Evolutionary conservation across 2,329 filamentous ascomycete species (phyloP), one percentile per base, ranked within the genome.

Genomic region (Parastagonospora avenae): DNA sequence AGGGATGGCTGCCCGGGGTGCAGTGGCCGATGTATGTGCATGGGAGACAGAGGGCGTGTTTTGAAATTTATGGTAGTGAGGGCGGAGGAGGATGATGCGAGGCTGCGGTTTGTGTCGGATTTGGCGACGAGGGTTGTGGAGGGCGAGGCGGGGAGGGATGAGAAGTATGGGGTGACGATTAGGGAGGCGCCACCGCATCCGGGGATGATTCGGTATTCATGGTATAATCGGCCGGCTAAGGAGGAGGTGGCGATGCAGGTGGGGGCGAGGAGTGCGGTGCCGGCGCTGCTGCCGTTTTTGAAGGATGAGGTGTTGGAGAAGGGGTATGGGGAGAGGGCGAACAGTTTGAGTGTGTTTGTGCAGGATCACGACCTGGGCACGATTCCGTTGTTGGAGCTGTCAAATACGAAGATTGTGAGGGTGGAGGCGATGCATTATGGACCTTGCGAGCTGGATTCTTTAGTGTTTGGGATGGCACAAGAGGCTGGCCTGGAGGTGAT

Each of bases 31-130:
- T 45, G n/a, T 54, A 60, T 31, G 50, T 46, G 10, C 42, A 44
- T 19, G 31, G 8, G 4, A 64, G 61, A 30, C 42, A 32, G n/a
- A 43, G 62, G 1, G 60, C 57, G 0, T 56, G 39, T 29, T 57
- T 64, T 28, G 55, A 57, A 57, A 5, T 63, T 67, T 27, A 2
- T 55, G 12, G 31, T 66, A 5, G 8, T 38, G 46, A 30, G 52
- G 10, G n/a, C 30, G 30, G n/a, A n/a, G 30, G 10, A 32, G 30
- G 9, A n/a, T 28, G 37, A 16, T 5, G 27, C 11, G 19, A 39
- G 11, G 19, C 8, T 10, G 37, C 15, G 27, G 7, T 39, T 39
- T 19, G 19, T 39, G 15, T 12, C 24, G 15, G 27, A 11, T n/a
- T 4, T 39, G 6, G 27, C 27, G 8, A 19, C 24, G 15, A 39